Percentiles rank a stretch among this genome's conserved stretches.
These are phyloP conservation scores for Saccharomyces hybrid DNA, from an alignment of 1,139 yeast species.

Conservation along the genomic window DNA sequence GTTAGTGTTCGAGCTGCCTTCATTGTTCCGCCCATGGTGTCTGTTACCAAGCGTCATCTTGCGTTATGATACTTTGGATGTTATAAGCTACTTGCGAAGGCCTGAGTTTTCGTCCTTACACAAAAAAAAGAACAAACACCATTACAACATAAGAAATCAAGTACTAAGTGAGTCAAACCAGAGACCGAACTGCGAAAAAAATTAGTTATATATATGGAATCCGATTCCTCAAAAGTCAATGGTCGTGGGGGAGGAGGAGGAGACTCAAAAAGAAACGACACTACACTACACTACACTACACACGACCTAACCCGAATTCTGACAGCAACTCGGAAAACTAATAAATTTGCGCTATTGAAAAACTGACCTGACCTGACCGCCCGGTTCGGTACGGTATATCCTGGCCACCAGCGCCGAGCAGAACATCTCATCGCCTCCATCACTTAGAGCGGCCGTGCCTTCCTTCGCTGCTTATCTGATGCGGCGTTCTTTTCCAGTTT, in stretches of 20 bases:
- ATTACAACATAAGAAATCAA: neutral
- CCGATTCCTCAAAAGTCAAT: neutral
- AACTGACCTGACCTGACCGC: neutral
- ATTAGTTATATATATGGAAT: neutral
- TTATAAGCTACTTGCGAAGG: neutral
- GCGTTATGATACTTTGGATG: neutral
- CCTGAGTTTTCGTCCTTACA: neutral
- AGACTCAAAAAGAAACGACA: neutral
- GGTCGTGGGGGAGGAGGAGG: neutral
- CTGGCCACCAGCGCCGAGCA: neutral
- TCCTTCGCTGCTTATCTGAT: neutral
- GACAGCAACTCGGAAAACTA: too few species aligned
- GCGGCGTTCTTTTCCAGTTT: neutral
- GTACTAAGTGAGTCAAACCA: neutral
- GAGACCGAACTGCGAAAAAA: neutral
- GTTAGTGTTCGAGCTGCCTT: neutral
- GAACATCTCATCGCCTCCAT: neutral
- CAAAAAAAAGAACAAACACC: neutral
- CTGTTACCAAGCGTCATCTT: neutral
- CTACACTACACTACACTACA: too few species aligned
- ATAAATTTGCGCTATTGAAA: too few species aligned
- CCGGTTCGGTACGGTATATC: neutral
- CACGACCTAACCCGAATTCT: neutral
- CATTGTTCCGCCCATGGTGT: neutral
- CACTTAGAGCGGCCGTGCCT: neutral